Conservation (phyloP, 306 rosid genomes). For the Quillaja saponaria region DNA sequence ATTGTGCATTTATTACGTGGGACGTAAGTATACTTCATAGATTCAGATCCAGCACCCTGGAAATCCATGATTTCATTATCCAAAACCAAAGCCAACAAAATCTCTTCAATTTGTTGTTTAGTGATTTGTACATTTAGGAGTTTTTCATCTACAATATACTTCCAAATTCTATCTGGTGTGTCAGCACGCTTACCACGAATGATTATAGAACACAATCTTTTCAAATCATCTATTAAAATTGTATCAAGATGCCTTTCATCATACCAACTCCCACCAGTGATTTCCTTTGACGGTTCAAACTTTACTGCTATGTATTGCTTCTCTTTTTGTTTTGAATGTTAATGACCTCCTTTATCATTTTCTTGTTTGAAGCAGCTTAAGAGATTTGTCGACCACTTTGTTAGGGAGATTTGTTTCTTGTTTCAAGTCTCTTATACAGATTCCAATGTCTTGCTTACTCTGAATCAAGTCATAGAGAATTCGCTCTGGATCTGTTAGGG, state of each 20-base stretch:
- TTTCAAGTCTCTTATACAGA: constrained; percentile 43
- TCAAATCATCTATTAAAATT: constrained; percentile 30
- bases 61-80: constrained; percentile 45
- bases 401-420: constrained; percentile 35
- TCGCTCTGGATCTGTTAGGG: constrained; percentile 39
- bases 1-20: constrained; percentile 48
- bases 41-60: constrained; percentile 51
- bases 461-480: constrained; percentile 34
- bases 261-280: constrained; percentile 69
- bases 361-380: constrained; percentile 48
- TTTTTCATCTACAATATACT: constrained; percentile 2
- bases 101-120: constrained; percentile 42
- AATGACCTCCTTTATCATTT: constrained; percentile 45
- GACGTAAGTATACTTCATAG: constrained; percentile 44
- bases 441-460: constrained; percentile 49
- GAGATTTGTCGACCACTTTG: constrained; percentile 28
- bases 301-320: constrained; percentile 46
- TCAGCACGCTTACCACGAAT: constrained; percentile 34
- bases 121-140: constrained; percentile 34
- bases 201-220: constrained; percentile 26
- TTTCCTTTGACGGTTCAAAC: constrained; percentile 54
- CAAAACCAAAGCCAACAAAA: constrained; percentile 47
- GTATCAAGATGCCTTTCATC: constrained; percentile 42
- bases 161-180: constrained; percentile 34
- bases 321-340: constrained; percentile 47